These are phyloP conservation scores for Populus euphratica DNA, from an alignment of 345 rosid genomes.

Conservation along the genomic window DNA sequence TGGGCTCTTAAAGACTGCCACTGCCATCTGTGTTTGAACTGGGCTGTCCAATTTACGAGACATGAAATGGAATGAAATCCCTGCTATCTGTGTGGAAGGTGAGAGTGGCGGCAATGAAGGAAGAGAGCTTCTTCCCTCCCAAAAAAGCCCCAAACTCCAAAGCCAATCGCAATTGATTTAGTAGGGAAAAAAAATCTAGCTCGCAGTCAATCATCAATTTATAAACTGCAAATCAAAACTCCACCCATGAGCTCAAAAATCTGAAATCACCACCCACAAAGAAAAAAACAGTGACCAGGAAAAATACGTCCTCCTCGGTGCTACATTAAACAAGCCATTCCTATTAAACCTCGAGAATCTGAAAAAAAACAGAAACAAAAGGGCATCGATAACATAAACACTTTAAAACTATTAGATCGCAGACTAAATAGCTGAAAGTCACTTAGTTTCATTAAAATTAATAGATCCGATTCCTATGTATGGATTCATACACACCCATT, in stretches of 20 bases:
- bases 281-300: background rate
- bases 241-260: constrained; percentile 2
- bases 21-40: constrained; percentile 96
- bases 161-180: constrained; percentile 21
- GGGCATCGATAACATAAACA: background rate
- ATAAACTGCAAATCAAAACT: constrained; percentile 17
- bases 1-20: constrained; percentile 72
- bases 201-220: constrained; percentile 49
- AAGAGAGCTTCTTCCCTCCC: constrained; percentile 51
- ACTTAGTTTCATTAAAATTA: background rate
- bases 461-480: background rate
- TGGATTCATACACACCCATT: no score
- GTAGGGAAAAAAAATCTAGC: constrained; percentile 8
- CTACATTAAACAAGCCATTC: constrained; percentile 33
- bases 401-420: background rate
- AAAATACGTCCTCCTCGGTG: background rate
- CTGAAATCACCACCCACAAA: background rate
- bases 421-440: background rate
- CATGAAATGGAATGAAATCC: constrained; percentile 56
- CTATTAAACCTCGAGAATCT: constrained; percentile 20
- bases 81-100: constrained; percentile 28
- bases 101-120: constrained; percentile 33
- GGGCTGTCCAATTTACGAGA: constrained; percentile 88
- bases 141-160: constrained; percentile 41
- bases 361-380: background rate